Conservation (phyloP, 176 grass and related monocot genomes). For the Avena insularis region DNA sequence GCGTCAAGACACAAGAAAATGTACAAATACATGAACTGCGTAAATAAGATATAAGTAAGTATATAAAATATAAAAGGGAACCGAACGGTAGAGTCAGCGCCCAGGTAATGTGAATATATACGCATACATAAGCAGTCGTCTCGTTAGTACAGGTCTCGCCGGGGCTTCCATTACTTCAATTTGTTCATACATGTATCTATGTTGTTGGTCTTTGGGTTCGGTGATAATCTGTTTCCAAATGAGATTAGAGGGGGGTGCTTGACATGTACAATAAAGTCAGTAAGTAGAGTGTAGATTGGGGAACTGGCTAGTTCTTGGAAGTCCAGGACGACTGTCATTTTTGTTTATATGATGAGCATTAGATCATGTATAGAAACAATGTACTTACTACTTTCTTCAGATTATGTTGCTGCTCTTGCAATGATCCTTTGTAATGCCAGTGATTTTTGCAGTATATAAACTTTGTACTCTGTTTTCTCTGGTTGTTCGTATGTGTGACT, state of each 20-base stretch:
- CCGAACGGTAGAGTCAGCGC: constrained; percentile 14
- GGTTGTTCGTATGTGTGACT: neutral
- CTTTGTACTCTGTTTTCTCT: neutral
- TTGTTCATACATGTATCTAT: constrained; percentile 20
- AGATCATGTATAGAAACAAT: constrained; percentile 27
- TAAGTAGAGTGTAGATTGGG: neutral
- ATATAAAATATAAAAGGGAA: constrained; percentile 26
- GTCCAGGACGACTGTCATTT: constrained; percentile 11
- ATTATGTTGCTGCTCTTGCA: neutral
- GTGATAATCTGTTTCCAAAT: neutral
- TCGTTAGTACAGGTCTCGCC: constrained; percentile 1
- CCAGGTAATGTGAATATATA: constrained; percentile 57
- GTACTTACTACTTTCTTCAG: constrained; percentile 17
- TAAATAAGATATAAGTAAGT: constrained; percentile 44
- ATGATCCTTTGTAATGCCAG: neutral
- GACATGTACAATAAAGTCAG: constrained; percentile 20
- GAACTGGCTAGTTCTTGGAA: neutral
- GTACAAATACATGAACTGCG: constrained; percentile 41
- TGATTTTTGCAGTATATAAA: constrained; percentile 24
- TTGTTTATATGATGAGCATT: constrained; percentile 22
- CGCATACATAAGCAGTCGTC: constrained; percentile 1
- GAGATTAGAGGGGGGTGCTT: constrained; percentile 1
- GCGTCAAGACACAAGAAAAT: constrained; percentile 19
- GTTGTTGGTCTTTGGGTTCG: neutral
- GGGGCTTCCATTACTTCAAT: neutral